A percentile compares a stretch with the other conserved stretches of the same genome.
phyloP scores from a whole-genome alignment of 768 basidiomycete species.

The Boletus speciosus region DNA sequence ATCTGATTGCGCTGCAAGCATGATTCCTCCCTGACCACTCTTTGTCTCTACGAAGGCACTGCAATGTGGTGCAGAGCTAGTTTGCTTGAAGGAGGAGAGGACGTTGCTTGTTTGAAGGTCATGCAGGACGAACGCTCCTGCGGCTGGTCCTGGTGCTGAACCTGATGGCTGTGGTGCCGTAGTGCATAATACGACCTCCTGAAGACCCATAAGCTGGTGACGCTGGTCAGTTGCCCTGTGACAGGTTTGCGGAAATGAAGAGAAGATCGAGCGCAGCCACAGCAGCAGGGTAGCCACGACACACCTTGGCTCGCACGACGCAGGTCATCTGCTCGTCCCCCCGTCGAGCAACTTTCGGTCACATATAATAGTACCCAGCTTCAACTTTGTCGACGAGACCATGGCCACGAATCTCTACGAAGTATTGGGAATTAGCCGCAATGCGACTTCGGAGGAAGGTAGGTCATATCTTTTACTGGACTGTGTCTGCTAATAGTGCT shows the following conservation, averaged over 20 bases:
- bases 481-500: background rate
- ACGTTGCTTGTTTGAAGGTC: constrained; percentile 75
- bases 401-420: constrained; percentile 68
- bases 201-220: constrained; percentile 46
- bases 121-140: constrained; percentile 68
- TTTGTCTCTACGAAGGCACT: constrained; percentile 66
- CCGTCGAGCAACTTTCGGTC: background rate
- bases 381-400: background rate
- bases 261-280: constrained; percentile 19
- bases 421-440: constrained; percentile 47
- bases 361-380: background rate
- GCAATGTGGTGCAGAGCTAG: constrained; percentile 59
- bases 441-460: constrained; percentile 66
- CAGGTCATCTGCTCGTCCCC: background rate
- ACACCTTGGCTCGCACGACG: background rate
- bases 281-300: background rate
- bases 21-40: constrained; percentile 75
- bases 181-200: constrained; percentile 66
- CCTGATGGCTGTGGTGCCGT: constrained; percentile 45
- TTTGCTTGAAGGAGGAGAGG: constrained; percentile 88
- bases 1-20: constrained; percentile 82
- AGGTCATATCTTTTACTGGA: constrained; percentile 23
- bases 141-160: constrained; percentile 34
- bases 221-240: background rate
- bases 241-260: background rate